These are phyloP conservation scores for Capsella bursapastoris DNA, from an alignment of 345 rosid species.

Conservation along the genomic window DNA sequence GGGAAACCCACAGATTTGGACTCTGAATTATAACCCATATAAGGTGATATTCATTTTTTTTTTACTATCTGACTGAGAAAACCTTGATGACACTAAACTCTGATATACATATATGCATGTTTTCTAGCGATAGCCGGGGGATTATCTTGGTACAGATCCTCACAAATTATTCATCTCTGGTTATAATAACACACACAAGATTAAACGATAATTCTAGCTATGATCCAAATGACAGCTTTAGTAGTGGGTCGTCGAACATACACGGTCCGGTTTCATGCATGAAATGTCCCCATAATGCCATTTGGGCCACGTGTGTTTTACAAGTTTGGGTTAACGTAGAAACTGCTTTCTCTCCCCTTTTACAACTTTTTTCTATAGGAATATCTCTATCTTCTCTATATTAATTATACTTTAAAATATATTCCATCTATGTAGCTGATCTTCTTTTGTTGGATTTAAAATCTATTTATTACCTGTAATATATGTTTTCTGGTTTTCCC, in stretches of 20 bases:
- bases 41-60: constrained; percentile 19
- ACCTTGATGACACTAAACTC: background rate
- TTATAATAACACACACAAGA: constrained; percentile 4
- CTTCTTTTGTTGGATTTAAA: constrained; percentile 9
- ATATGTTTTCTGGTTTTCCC: background rate
- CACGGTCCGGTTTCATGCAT: constrained; percentile 40
- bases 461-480: background rate
- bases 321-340: background rate
- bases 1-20: constrained; percentile 17
- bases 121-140: background rate
- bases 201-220: constrained; percentile 3
- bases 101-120: background rate
- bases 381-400: background rate
- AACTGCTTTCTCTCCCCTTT: constrained; percentile 9
- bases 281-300: constrained; percentile 23
- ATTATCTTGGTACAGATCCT: background rate
- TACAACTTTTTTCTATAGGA: background rate
- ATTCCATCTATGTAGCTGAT: background rate
- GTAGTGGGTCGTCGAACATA: constrained; percentile 42
- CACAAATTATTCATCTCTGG: background rate
- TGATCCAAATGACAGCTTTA: constrained; percentile 38
- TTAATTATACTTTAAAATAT: too few relatives aligned
- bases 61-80: constrained; percentile 4
- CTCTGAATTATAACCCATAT: constrained; percentile 11
- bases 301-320: constrained; percentile 35